These are phyloP conservation scores for Penicillium chermesinum DNA, from an alignment of 495 filamentous ascomycete genomes.

Conservation along the genomic window DNA sequence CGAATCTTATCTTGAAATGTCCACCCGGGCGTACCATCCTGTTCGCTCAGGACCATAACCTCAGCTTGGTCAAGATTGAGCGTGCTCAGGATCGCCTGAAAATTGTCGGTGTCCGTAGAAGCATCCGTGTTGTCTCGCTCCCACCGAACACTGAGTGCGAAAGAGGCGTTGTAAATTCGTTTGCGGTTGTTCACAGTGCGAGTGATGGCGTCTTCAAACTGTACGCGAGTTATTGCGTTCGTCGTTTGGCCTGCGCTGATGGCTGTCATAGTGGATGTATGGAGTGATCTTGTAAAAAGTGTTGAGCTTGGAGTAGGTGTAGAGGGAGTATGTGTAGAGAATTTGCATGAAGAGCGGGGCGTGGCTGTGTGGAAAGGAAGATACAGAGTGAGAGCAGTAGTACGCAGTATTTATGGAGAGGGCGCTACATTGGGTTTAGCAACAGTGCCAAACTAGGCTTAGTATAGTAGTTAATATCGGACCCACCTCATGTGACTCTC, in stretches of 20 bases:
- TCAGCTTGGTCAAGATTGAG: constrained; percentile 8
- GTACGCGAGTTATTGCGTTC: constrained; percentile 4
- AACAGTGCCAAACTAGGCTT: constrained; percentile 2
- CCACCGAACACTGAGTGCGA: constrained; percentile 8
- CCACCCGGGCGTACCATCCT: constrained; percentile 8
- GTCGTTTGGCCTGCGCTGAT: constrained; percentile 1
- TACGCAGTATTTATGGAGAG: constrained; percentile 1
- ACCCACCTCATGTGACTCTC: too few species aligned
- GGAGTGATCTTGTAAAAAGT: constrained; percentile 2
- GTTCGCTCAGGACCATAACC: constrained; percentile 4
- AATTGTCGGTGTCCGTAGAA: constrained; percentile 4
- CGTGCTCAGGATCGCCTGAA: constrained; percentile 11
- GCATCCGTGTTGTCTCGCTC: constrained; percentile 9
- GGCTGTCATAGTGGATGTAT: constrained; percentile 1
- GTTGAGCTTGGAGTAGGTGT: too few species aligned
- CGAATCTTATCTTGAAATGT: constrained; percentile 6
- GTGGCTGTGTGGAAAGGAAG: neutral
- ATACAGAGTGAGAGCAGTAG: too few species aligned
- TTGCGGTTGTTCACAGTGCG: constrained; percentile 8
- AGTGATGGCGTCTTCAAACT: too few species aligned
- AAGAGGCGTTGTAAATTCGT: constrained; percentile 4
- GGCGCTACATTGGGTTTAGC: constrained; percentile 1
- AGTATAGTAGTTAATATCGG: too few species aligned
- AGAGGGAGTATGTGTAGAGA: constrained; percentile 1
- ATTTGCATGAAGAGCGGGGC: constrained; percentile 3